Conservation (phyloP, 345 rosid genomes). For the Noccaea caerulescens region DNA sequence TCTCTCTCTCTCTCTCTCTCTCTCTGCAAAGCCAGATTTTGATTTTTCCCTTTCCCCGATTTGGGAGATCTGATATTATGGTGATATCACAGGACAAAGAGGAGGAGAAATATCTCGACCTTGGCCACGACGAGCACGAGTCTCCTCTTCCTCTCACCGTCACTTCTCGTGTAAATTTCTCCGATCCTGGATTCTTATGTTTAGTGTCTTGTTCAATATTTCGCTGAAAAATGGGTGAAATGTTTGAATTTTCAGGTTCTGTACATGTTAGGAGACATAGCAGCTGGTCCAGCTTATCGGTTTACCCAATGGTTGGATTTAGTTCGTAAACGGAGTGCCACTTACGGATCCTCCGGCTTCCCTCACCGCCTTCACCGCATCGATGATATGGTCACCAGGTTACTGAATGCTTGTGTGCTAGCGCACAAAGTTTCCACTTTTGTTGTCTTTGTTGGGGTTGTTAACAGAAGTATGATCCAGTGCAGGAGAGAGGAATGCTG, state of each 20-base stretch:
- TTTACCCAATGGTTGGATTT: slow-evolving; percentile 95
- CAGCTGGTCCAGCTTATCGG: slow-evolving; percentile 81
- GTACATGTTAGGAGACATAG: slow-evolving; percentile 97
- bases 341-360: slow-evolving; percentile 80
- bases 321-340: slow-evolving; percentile 93
- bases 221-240: neutral
- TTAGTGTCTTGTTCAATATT: neutral
- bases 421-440: neutral
- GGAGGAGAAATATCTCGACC: slow-evolving; percentile 59
- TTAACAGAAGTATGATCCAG: slow-evolving; percentile 49
- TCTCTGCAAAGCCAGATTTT: slow-evolving; percentile 32
- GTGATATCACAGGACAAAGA: slow-evolving; percentile 61
- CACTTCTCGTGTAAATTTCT: slow-evolving; percentile 78
- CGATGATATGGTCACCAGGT: slow-evolving; percentile 54
- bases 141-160: slow-evolving; percentile 82
- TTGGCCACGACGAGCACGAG: slow-evolving; percentile 63
- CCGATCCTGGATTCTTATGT: neutral
- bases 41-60: slow-evolving; percentile 6
- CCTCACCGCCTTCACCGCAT: slow-evolving; percentile 66
- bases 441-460: slow-evolving; percentile 6
- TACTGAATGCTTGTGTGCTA: neutral
- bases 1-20: slow-evolving; percentile 6
- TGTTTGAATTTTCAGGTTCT: slow-evolving; percentile 56
- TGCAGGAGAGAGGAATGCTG: slow-evolving; percentile 56
- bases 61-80: slow-evolving; percentile 41